Evolutionary conservation across 345 rosid species (phyloP).

Genomic region (Moricandia arvensis): DNA sequence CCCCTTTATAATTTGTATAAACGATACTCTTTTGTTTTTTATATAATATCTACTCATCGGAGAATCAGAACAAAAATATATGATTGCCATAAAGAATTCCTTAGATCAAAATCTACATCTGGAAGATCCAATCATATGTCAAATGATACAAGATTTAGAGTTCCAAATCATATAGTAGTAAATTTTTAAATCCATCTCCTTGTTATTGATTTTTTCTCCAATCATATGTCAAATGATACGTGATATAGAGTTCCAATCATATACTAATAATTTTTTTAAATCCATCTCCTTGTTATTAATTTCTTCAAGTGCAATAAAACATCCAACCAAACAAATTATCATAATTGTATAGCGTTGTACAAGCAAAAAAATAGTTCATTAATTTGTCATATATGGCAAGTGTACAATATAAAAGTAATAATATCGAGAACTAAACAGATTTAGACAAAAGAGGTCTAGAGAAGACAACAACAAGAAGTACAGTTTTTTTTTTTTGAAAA

Average conservation of each 20-base stretch:
- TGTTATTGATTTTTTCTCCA: too few relatives aligned
- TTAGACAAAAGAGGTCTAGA: background rate
- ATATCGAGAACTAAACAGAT: background rate
- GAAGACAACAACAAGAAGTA: background rate
- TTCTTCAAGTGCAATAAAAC: background rate
- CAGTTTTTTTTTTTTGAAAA: background rate
- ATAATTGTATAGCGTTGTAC: too few relatives aligned
- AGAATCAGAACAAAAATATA: conserved; percentile 12
- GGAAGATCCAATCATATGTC: too few relatives aligned
- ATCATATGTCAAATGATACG: background rate
- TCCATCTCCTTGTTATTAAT: background rate
- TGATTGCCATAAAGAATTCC: too few relatives aligned
- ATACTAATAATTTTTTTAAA: background rate
- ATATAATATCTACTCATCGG: background rate
- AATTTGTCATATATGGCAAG: background rate
- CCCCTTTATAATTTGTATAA: background rate
- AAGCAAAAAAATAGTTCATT: too few relatives aligned
- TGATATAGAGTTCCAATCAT: background rate
- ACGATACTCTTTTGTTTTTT: background rate
- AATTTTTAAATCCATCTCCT: too few relatives aligned
- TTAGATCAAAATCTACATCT: too few relatives aligned
- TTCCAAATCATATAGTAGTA: too few relatives aligned
- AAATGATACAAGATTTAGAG: too few relatives aligned
- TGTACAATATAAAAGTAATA: background rate
- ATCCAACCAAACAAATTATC: background rate